Percentiles rank a stretch among this genome's conserved stretches.
Conservation (phyloP, 169 alveolate species). For the Theileria orientalis region DNA sequence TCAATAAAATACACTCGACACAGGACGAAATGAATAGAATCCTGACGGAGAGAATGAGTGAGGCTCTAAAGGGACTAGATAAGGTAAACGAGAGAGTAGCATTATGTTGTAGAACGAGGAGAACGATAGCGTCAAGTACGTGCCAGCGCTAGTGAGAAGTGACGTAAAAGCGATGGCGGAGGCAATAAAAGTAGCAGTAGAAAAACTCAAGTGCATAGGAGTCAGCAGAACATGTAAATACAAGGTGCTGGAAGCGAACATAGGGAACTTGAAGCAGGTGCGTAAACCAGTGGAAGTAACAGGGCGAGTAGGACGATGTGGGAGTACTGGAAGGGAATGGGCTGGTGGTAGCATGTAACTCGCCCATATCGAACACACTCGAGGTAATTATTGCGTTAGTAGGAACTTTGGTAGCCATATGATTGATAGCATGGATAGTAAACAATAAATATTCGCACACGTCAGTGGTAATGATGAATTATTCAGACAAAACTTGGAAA, state of each 20-base stretch:
- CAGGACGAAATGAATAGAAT: not conserved
- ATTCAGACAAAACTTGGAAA: not conserved
- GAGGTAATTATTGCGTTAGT: too few relatives aligned
- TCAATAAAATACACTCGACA: not conserved
- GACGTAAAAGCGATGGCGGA: constrained; percentile 37
- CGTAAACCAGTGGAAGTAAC: not conserved
- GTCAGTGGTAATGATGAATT: not conserved
- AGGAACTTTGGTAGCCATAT: too few relatives aligned
- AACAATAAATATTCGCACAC: not conserved
- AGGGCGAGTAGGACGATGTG: not conserved
- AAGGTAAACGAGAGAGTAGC: constrained; percentile 3
- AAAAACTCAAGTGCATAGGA: not conserved
- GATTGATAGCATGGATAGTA: too few relatives aligned
- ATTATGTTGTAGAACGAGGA: not conserved
- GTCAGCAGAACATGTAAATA: not conserved
- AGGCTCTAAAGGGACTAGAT: not conserved
- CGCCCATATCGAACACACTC: not conserved
- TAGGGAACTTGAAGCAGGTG: not conserved
- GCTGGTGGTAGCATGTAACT: not conserved
- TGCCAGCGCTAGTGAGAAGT: constrained; percentile 33
- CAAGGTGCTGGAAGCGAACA: constrained; percentile 11
- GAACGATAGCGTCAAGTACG: not conserved
- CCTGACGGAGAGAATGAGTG: not conserved
- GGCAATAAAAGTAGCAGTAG: constrained; percentile 17
- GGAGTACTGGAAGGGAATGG: not conserved